Percentiles rank a stretch among this genome's conserved stretches.
Evolutionary conservation across 768 basidiomycete genomes (phyloP).

Genomic region (Mycena metata): DNA sequence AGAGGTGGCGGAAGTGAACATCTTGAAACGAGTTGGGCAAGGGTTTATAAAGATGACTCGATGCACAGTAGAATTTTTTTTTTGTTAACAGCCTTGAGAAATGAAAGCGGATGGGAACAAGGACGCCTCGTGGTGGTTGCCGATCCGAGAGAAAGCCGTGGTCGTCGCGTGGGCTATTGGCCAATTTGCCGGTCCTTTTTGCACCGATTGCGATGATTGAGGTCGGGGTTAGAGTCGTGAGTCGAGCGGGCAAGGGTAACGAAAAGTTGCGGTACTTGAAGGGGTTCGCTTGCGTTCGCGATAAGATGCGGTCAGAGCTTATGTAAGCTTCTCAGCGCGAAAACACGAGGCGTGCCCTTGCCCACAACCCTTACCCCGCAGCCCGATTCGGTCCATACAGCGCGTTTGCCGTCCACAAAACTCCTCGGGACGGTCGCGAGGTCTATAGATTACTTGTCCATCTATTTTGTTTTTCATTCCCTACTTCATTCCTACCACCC

Average conservation of each 20-base stretch:
- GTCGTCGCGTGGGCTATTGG: slow-evolving; percentile 34
- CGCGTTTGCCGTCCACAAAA: slow-evolving; percentile 27
- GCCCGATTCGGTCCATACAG: slow-evolving; percentile 4
- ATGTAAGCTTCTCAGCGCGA: slow-evolving; percentile 10
- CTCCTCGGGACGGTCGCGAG: neutral
- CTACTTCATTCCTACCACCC: neutral
- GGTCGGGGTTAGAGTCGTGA: neutral
- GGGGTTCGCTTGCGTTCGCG: neutral
- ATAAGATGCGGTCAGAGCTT: slow-evolving; percentile 1
- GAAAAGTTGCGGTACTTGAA: neutral
- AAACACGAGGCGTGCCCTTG: slow-evolving; percentile 45
- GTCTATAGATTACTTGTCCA: neutral
- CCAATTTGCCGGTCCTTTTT: slow-evolving; percentile 41
- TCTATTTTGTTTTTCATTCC: neutral
- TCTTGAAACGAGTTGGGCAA: slow-evolving; percentile 37
- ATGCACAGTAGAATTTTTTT: slow-evolving; percentile 43
- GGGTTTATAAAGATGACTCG: slow-evolving; percentile 48
- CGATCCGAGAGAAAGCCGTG: slow-evolving; percentile 50
- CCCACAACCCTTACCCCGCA: neutral
- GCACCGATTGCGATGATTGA: slow-evolving; percentile 40
- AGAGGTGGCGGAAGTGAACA: slow-evolving; percentile 36
- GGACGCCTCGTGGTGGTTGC: slow-evolving; percentile 59
- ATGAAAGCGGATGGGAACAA: slow-evolving; percentile 53
- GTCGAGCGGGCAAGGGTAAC: neutral
- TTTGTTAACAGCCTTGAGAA: slow-evolving; percentile 43